These are phyloP conservation scores for Neonectria sp. DNA, from an alignment of 2,329 filamentous ascomycete species.

Conservation along the genomic window DNA sequence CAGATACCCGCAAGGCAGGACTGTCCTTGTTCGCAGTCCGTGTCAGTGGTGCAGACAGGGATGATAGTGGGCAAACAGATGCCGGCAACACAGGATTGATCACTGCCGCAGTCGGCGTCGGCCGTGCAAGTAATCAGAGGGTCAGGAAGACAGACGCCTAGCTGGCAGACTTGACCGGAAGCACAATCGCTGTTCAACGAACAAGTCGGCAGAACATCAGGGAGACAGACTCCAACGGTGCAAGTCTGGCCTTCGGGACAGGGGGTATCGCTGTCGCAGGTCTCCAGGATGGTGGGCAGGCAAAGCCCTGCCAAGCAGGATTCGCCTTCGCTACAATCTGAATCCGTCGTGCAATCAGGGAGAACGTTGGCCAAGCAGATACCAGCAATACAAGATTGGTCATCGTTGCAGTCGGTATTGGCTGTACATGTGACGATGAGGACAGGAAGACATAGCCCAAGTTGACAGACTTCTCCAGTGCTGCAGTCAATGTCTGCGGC, in stretches of 20 bases:
- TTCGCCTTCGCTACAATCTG: background rate
- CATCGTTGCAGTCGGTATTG: background rate
- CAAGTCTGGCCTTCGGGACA: slow-evolving; percentile 1
- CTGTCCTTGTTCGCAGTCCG: background rate
- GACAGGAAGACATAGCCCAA: slow-evolving; percentile 1
- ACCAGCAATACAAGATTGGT: background rate
- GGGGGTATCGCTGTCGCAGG: background rate
- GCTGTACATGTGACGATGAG: background rate
- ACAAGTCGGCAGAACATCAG: background rate
- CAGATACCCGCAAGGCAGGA: background rate
- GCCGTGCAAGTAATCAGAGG: background rate
- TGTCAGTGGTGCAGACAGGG: background rate
- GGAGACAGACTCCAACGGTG: background rate
- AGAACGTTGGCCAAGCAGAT: slow-evolving; percentile 8
- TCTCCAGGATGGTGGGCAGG: background rate
- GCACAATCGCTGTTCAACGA: background rate
- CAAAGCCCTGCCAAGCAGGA: background rate
- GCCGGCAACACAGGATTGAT: background rate
- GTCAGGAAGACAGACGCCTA: slow-evolving; percentile 3
- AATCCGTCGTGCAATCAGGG: background rate
- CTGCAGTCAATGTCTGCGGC: background rate
- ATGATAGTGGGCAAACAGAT: slow-evolving; percentile 7
- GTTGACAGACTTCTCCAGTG: background rate
- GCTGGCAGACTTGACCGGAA: background rate
- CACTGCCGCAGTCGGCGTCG: background rate